These are phyloP conservation scores for Sclerotinia borealis DNA, from an alignment of 2,329 filamentous ascomycete genomes.

Conservation along the genomic window DNA sequence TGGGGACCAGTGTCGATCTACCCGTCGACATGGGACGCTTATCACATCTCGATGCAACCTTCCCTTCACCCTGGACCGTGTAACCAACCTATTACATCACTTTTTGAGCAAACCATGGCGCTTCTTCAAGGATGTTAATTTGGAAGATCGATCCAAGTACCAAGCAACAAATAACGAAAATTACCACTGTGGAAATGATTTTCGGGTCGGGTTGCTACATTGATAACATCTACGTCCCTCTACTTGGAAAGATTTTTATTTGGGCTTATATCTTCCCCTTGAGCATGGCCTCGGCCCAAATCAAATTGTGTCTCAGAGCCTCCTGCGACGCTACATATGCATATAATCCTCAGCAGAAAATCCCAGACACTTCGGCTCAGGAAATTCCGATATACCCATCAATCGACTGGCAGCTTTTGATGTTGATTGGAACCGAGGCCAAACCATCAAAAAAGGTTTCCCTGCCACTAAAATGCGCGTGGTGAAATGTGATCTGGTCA, in stretches of 20 bases:
- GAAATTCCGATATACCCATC: not conserved
- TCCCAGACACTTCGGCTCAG: not conserved
- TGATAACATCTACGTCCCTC: not conserved
- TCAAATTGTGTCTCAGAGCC: not conserved
- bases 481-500: not conserved
- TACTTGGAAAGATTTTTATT: not conserved
- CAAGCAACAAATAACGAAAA: not conserved
- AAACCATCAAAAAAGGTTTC: not conserved
- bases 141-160: not conserved
- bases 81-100: not conserved
- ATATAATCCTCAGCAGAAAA: not conserved
- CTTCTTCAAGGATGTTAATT: not conserved
- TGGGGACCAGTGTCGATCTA: not conserved
- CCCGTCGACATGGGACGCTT: not conserved
- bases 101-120: not conserved
- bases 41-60: not conserved
- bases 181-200: not conserved
- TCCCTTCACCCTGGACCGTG: not conserved
- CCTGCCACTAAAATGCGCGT: not conserved
- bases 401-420: not conserved
- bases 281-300: not conserved
- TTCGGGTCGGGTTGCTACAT: not conserved
- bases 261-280: not conserved
- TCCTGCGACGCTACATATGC: not conserved
- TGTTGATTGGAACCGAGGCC: not conserved